phyloP scores from a whole-genome alignment of 768 basidiomycete species.

The Serendipita sp. region DNA sequence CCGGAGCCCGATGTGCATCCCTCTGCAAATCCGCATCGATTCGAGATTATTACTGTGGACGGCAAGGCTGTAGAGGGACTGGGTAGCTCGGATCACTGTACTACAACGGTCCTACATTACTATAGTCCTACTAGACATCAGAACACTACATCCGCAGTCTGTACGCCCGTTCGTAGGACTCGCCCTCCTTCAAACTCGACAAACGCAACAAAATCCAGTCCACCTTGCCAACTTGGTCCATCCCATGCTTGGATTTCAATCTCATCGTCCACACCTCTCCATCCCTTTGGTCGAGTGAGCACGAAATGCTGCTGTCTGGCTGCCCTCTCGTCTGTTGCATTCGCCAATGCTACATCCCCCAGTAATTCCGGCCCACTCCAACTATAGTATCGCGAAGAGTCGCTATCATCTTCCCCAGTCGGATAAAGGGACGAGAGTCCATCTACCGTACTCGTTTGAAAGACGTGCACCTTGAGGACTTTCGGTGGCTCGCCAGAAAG shows the following conservation, averaged over 20 bases:
- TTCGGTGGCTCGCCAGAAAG: background rate
- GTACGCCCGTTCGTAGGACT: background rate
- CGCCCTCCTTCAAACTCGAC: conserved; percentile 1
- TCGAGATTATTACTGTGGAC: no score
- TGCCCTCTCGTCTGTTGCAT: background rate
- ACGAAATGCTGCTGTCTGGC: background rate
- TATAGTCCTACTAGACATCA: background rate
- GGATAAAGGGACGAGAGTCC: background rate
- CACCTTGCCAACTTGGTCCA: background rate
- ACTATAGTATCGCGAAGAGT: background rate
- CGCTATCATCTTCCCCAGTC: background rate
- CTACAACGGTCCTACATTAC: no score
- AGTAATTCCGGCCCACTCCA: background rate
- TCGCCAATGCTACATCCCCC: background rate
- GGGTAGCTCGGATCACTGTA: no score
- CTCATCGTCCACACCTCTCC: background rate
- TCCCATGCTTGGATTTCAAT: conserved; percentile 1
- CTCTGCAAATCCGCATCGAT: no score
- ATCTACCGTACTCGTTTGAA: background rate
- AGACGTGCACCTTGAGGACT: background rate
- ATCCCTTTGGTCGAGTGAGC: background rate
- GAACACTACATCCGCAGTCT: background rate
- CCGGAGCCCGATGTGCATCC: no score
- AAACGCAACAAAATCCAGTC: background rate
- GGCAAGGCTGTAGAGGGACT: no score